Conservation (phyloP, 148 eudicot genomes). For the Dysphania ambrosioides region DNA sequence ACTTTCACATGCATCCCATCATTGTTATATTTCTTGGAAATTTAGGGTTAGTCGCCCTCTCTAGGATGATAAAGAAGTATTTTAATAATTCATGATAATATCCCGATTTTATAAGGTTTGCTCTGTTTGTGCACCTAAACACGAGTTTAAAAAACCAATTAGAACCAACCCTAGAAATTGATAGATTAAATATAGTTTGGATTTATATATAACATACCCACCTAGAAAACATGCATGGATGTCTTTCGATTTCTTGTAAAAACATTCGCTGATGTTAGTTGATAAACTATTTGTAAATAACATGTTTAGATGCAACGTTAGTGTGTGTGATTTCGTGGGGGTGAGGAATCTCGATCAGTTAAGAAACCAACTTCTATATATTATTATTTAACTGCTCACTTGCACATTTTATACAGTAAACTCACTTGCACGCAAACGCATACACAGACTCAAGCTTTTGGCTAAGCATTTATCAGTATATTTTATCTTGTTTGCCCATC, state of each 20-base stretch:
- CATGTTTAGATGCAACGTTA: conserved; percentile 9
- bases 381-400: background rate
- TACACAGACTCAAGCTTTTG: background rate
- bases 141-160: no score
- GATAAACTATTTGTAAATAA: conserved; percentile 26
- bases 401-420: background rate
- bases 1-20: no score
- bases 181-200: background rate
- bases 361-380: conserved; percentile 46
- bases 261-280: conserved; percentile 47
- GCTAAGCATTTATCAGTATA: background rate
- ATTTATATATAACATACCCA: conserved; percentile 34
- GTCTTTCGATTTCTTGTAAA: conserved; percentile 20
- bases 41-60: no score
- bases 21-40: no score
- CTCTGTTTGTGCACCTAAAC: no score
- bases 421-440: background rate
- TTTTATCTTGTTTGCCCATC: background rate
- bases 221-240: conserved; percentile 30
- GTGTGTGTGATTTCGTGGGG: conserved; percentile 51
- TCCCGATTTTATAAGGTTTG: no score
- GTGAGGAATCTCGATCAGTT: conserved; percentile 47
- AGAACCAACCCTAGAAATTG: background rate
- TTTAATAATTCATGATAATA: no score
- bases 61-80: no score